Evolutionary conservation across 73 alveolate species (phyloP).

Genomic region (Tetrahymena thermophila): DNA sequence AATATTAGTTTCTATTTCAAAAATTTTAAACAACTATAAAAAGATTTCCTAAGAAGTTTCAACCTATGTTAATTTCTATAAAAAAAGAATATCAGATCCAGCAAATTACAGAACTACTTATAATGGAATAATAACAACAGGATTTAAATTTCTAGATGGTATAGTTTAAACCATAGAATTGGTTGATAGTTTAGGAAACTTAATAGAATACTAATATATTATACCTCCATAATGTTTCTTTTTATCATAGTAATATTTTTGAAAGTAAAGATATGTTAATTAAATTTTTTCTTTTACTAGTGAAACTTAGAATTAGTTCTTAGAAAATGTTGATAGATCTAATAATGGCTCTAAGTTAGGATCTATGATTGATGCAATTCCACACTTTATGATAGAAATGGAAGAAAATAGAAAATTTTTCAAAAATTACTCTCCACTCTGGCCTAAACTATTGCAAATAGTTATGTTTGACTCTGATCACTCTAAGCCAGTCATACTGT

Average conservation of each 20-base stretch:
- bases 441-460: not conserved
- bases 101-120: not conserved
- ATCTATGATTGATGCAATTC: not conserved
- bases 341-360: not conserved
- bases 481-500: not conserved
- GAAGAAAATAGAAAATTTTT: not conserved
- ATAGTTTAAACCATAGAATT: not conserved
- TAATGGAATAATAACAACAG: not conserved
- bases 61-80: not conserved
- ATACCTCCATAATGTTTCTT: not conserved
- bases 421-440: not conserved
- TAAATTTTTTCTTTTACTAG: not conserved
- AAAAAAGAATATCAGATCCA: not conserved
- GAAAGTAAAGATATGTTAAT: not conserved
- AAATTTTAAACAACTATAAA: not conserved
- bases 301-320: not conserved
- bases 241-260: not conserved
- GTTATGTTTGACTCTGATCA: not conserved
- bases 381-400: not conserved
- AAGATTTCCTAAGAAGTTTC: not conserved
- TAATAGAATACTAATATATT: not conserved
- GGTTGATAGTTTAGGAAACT: not conserved
- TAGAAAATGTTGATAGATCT: conserved; percentile 15
- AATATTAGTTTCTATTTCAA: not conserved
- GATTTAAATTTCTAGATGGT: not conserved